phyloP scores from a whole-genome alignment of 192 early-diverging fungal species.

The Umbelopsis sp. region DNA sequence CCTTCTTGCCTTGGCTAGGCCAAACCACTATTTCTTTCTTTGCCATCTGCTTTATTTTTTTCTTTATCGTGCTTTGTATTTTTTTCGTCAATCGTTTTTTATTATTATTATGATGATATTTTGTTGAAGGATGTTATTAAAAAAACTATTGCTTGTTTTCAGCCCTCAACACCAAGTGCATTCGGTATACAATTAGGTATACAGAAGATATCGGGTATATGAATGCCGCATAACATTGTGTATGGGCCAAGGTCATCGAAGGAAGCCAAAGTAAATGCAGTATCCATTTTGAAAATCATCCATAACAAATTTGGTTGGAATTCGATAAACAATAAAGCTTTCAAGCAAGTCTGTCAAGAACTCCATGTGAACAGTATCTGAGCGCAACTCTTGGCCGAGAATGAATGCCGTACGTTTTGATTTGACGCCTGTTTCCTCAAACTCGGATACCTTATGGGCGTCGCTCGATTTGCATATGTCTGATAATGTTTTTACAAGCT shows the following conservation, averaged over 20 bases:
- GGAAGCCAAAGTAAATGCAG: constrained; percentile 13
- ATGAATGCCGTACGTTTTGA: constrained; percentile 31
- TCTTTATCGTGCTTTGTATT: too few species aligned
- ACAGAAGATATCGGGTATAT: not conserved
- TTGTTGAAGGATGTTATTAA: too few species aligned
- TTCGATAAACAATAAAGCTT: constrained; percentile 2
- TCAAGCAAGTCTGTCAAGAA: constrained; percentile 39
- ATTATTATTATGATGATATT: too few species aligned
- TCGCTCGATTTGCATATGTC: constrained; percentile 10
- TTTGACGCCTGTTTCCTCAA: not conserved
- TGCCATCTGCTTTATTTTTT: too few species aligned
- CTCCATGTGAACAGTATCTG: constrained; percentile 44
- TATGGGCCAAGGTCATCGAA: not conserved
- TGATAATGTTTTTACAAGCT: constrained; percentile 37
- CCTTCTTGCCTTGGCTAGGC: too few species aligned
- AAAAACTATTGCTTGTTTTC: too few species aligned
- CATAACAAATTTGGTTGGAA: not conserved
- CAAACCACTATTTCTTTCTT: too few species aligned
- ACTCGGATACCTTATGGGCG: not conserved
- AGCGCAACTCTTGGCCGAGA: constrained; percentile 41
- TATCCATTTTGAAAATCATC: constrained; percentile 21
- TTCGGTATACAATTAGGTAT: not conserved
- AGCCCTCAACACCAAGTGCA: too few species aligned
- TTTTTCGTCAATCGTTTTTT: too few species aligned
- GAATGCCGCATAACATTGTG: not conserved